Evolutionary conservation across 2,329 filamentous ascomycete species (phyloP).

Genomic region (Epichloe sylvatica): DNA sequence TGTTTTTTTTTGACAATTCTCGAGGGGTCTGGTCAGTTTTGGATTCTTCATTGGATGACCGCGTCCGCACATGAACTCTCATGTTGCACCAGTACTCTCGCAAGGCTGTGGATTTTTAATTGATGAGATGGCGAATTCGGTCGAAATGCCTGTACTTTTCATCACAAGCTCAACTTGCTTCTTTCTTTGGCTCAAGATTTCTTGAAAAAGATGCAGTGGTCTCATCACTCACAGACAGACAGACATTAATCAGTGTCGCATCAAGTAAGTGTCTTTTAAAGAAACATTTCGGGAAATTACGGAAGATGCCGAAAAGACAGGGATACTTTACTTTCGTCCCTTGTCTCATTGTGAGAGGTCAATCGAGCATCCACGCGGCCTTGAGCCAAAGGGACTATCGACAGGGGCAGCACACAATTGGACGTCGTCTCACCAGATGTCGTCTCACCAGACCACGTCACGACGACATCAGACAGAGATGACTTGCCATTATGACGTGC

Average conservation of each 20-base stretch:
- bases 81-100: too few relatives aligned
- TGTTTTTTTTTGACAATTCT: background rate
- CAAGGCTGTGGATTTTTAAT: too few relatives aligned
- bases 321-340: too few relatives aligned
- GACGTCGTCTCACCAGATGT: background rate
- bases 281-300: too few relatives aligned
- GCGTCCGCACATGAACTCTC: background rate
- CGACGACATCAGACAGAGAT: background rate
- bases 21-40: background rate
- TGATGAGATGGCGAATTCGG: too few relatives aligned
- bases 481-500: constrained; percentile 5
- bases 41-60: background rate
- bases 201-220: too few relatives aligned
- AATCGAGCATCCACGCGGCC: too few relatives aligned
- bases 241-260: background rate
- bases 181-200: background rate
- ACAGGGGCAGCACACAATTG: background rate
- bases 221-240: background rate
- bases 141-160: too few relatives aligned
- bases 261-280: too few relatives aligned
- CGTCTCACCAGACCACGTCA: background rate
- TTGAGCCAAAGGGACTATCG: background rate
- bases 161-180: too few relatives aligned
- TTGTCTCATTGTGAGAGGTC: too few relatives aligned
- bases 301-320: too few relatives aligned